Conservation (phyloP, 176 grass and related monocot species). For the Echinochloa phyllopogon region DNA sequence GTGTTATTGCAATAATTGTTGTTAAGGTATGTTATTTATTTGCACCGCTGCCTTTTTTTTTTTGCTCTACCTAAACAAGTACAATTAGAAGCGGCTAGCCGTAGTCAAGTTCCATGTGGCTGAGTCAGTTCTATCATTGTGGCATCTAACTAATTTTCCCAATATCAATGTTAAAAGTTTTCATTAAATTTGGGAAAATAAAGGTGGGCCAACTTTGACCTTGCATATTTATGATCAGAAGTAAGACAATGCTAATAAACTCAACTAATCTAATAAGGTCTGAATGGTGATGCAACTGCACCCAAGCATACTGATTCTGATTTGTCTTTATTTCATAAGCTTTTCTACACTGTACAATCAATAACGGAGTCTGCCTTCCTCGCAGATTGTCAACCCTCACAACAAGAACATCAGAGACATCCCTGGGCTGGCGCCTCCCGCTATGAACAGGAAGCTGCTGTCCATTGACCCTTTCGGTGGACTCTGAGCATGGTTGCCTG, state of each 20-base stretch:
- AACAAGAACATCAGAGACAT: constrained; percentile 95
- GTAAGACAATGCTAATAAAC: not conserved
- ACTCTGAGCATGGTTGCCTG: constrained; percentile 40
- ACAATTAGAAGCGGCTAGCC: not conserved
- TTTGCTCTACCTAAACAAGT: constrained; percentile 18
- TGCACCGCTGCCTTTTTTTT: not conserved
- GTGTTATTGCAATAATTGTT: constrained; percentile 90
- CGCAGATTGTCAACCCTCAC: constrained; percentile 82
- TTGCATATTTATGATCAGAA: not conserved
- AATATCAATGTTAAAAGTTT: not conserved
- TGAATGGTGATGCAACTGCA: not conserved
- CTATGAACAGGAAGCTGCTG: constrained; percentile 79
- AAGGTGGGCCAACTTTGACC: not conserved
- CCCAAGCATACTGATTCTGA: constrained; percentile 1
- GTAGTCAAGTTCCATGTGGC: not conserved
- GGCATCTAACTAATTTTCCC: constrained; percentile 9
- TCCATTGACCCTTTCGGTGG: constrained; percentile 51
- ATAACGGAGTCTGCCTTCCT: constrained; percentile 21
- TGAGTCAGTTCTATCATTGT: not conserved
- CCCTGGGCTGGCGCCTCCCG: constrained; percentile 90
- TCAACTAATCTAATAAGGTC: not conserved
- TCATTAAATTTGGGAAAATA: not conserved
- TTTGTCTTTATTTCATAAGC: constrained; percentile 1
- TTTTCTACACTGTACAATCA: not conserved
- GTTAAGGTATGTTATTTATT: constrained; percentile 78